Percentiles rank a stretch among this genome's conserved stretches.
These are phyloP conservation scores for Malania oleifera DNA, from an alignment of 164 flowering plant species.

Conservation along the genomic window DNA sequence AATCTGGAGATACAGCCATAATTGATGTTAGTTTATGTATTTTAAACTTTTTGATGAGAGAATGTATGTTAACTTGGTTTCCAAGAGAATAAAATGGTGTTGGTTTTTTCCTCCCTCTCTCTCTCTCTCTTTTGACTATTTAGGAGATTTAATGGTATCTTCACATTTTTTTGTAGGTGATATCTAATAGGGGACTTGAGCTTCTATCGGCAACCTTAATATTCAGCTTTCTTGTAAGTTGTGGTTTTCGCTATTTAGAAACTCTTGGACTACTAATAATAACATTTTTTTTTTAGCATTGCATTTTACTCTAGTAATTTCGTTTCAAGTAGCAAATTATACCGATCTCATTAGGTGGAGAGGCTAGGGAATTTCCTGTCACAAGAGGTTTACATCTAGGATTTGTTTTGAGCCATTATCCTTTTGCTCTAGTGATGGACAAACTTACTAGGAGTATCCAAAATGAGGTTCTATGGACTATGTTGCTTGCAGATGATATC, in stretches of 20 bases:
- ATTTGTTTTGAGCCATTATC: no score
- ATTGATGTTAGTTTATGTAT: no score
- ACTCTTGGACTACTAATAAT: background rate
- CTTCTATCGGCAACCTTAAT: conserved; percentile 64
- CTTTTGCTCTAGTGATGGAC: no score
- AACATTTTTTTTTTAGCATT: background rate
- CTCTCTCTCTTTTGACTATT: background rate
- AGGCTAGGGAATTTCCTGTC: no score
- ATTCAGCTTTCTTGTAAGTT: conserved; percentile 71
- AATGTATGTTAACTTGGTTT: background rate
- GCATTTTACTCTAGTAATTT: background rate
- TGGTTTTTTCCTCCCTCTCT: background rate
- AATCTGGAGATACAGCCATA: no score
- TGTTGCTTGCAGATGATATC: no score
- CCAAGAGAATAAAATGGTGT: background rate
- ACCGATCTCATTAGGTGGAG: no score
- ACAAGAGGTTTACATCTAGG: no score
- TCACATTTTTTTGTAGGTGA: conserved; percentile 41
- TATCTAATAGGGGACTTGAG: conserved; percentile 75
- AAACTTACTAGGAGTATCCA: no score
- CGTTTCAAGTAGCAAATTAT: no score
- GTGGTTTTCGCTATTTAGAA: background rate
- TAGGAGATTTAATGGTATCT: background rate
- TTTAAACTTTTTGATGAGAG: no score
- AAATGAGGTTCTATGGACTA: no score